phyloP scores from a whole-genome alignment of 306 rosid genomes.

The Vigna reflexopilosa region DNA sequence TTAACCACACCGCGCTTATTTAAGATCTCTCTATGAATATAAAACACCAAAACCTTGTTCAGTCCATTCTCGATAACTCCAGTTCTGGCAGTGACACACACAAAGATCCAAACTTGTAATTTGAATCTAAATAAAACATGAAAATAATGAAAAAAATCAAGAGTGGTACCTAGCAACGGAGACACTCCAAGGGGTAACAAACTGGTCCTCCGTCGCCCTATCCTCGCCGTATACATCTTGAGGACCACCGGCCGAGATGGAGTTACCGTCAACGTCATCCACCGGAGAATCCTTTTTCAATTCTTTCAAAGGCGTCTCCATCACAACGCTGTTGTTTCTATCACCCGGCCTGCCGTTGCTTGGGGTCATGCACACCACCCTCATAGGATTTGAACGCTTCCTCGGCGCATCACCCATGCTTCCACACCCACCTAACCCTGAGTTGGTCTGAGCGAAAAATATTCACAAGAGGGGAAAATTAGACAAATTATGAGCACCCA shows the following conservation, averaged over 20 bases:
- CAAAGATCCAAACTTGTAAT: conserved; percentile 7
- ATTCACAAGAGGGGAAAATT: neutral
- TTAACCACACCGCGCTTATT: neutral
- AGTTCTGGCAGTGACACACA: neutral
- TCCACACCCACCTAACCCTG: conserved; percentile 59
- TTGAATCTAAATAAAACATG: conserved; percentile 6
- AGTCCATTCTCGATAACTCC: conserved; percentile 2
- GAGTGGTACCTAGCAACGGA: conserved; percentile 85
- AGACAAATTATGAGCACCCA: conserved; percentile 27
- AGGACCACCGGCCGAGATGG: conserved; percentile 68
- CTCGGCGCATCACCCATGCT: conserved; percentile 53
- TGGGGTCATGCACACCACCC: conserved; percentile 66
- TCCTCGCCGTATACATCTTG: conserved; percentile 84
- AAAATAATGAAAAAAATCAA: conserved; percentile 16
- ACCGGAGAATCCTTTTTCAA: conserved; percentile 48
- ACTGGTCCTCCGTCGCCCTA: conserved; percentile 82
- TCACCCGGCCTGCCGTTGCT: conserved; percentile 62
- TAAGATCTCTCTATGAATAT: conserved; percentile 25
- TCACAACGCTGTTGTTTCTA: conserved; percentile 64
- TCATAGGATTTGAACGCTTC: conserved; percentile 51
- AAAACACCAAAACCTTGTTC: conserved; percentile 12
- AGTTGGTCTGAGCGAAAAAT: conserved; percentile 55
- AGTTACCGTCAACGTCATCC: conserved; percentile 57
- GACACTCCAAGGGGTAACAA: conserved; percentile 88
- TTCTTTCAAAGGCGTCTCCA: conserved; percentile 64